Base-by-base conservation (phyloP, 192 early-diverging fungal species). In the Obelidium mucronatum region DNA sequence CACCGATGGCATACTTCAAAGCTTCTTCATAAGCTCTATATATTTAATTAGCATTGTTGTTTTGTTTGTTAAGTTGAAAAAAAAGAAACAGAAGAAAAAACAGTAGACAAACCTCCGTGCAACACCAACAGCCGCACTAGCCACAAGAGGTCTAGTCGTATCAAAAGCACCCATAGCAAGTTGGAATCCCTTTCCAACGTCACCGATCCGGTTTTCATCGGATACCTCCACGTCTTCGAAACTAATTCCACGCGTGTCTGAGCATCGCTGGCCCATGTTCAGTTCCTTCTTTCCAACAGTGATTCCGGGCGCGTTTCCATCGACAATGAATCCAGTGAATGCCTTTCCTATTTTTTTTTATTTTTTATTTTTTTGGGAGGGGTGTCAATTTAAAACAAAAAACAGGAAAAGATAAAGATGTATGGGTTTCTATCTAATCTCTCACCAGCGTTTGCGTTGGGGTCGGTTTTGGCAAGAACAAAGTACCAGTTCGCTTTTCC, bases 401-500 rank as follows among this genome's bases (percentile, higher is more conserved):
- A n/a, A n/a, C n/a, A n/a, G n/a, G n/a, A n/a, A n/a, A n/a, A n/a
- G n/a, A n/a, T n/a, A n/a, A n/a, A n/a, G n/a, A n/a, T n/a, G n/a
- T n/a, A n/a, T n/a, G n/a, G n/a, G n/a, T n/a, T n/a, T n/a, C n/a
- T n/a, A n/a, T n/a, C n/a, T n/a, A n/a, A n/a, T n/a, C n/a, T n/a
- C 42, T 11, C 8, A 69, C 85, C 95, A 15, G 96, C 84, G 31
- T 73, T 87, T 64, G 93, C 94, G 19, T 76, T 88, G 13, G 91
- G 82, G 80, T 96, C 94, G 34, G 95, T 96, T 76, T 91, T 90
- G 61, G 96, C 96, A 48, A 98, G 85, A 35, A 97, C 90, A 85
- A 97, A 98, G 92, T 89, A 97, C 95, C 95, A 98, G 90, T 98
- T 96, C 69, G 96, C 96, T 78, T 96, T 90, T 33, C 94, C 95